Evolutionary conservation across 306 rosid species (phyloP).

Genomic region (Quercus mongolica): DNA sequence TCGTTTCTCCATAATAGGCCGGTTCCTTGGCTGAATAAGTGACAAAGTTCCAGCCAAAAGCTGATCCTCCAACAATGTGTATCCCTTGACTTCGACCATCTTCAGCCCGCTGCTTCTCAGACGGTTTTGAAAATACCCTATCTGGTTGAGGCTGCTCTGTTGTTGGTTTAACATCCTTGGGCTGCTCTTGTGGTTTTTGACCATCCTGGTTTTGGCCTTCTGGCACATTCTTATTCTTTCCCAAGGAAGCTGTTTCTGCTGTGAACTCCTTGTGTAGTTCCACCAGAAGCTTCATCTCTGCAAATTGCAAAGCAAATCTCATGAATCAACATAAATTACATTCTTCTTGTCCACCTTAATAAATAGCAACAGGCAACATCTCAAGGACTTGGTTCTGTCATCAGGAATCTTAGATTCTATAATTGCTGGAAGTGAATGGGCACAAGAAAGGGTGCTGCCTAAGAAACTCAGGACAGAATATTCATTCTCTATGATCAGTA

Average conservation of each 20-base stretch:
- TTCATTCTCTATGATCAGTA: background rate
- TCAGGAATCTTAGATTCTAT: background rate
- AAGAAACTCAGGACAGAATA: background rate
- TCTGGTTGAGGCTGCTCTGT: constrained; percentile 30
- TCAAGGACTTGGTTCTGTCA: background rate
- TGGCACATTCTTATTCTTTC: constrained; percentile 17
- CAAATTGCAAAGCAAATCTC: constrained; percentile 27
- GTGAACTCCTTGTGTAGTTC: constrained; percentile 36
- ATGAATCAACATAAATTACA: background rate
- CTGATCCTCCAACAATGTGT: constrained; percentile 85
- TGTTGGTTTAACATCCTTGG: constrained; percentile 3
- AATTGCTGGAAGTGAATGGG: background rate
- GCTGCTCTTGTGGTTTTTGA: constrained; percentile 25
- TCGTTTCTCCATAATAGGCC: constrained; percentile 67
- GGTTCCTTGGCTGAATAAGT: constrained; percentile 48
- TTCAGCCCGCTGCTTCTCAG: constrained; percentile 40
- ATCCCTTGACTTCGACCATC: constrained; percentile 42
- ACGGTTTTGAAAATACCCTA: constrained; percentile 19
- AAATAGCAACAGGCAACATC: background rate
- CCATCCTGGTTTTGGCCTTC: constrained; percentile 33
- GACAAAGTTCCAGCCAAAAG: constrained; percentile 88
- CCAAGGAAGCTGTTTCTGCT: constrained; percentile 25
- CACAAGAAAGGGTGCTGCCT: background rate
- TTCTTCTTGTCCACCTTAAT: background rate
- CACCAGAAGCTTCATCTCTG: constrained; percentile 64